Percentiles rank a stretch among this genome's conserved stretches.
Conservation (phyloP, 1,284 basidiomycete genomes). For the Ganoderma lingzhi region DNA sequence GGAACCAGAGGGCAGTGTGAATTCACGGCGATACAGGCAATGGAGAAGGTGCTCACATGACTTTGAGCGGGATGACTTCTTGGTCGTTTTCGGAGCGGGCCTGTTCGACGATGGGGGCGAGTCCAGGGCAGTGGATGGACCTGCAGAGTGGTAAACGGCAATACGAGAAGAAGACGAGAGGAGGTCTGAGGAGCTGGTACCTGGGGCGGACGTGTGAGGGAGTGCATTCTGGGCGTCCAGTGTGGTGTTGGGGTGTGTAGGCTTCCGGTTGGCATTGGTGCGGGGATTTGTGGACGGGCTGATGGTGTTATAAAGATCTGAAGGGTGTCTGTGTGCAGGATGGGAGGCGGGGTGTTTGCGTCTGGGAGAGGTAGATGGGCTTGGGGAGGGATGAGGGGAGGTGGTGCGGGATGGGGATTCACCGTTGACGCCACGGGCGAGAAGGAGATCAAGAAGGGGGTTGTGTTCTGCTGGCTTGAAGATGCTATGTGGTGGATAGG, state of each 20-base stretch:
- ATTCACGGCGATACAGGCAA: not conserved
- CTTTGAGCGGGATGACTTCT: not conserved
- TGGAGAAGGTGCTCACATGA: not conserved
- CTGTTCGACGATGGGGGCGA: not conserved
- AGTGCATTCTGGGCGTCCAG: not conserved
- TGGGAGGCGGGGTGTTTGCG: conserved; percentile 1
- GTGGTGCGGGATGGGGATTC: conserved; percentile 48
- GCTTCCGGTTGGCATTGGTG: not conserved
- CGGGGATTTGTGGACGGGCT: not conserved
- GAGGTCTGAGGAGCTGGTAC: not conserved
- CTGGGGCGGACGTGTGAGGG: not conserved
- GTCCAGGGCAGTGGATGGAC: too few species aligned
- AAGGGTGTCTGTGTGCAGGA: not conserved
- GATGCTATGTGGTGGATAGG: conserved; percentile 36
- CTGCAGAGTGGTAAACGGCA: not conserved
- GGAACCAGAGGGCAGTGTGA: not conserved
- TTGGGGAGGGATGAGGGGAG: conserved; percentile 23
- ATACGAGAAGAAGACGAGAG: not conserved
- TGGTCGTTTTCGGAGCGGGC: not conserved
- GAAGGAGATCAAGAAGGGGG: conserved; percentile 48
- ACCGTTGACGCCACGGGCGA: conserved; percentile 50
- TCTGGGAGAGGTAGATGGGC: conserved; percentile 26
- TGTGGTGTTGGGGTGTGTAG: too few species aligned
- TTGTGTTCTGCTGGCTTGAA: conserved; percentile 51
- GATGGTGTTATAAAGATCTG: not conserved